Evolutionary conservation across 805 yeast genomes (phyloP), one percentile per base, ranked within the genome.

Genomic region (Tetrapisispora phaffii): DNA sequence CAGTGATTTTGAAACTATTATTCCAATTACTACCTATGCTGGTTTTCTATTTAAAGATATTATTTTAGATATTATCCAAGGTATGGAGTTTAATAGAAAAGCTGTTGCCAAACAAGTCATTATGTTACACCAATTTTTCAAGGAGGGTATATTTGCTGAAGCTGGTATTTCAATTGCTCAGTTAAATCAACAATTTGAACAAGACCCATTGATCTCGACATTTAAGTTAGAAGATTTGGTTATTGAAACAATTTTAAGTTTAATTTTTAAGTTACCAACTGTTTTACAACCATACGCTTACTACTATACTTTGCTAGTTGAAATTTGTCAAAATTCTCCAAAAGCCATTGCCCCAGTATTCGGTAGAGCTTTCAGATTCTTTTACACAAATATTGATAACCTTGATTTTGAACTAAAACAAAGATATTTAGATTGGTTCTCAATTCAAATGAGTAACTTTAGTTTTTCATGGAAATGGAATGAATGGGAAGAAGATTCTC

Each of bases 401-500:
- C 67, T 88, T 44, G 96, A 90, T 59, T 79, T 79, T 55, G 96
- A 88, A 63, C 68, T 85, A 44, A 75, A 80, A 51, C 72, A 77
- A 48, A 71, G 89, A 48, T 84, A 77, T 52, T 70, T 86, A 55
- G 90, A 85, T 63, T 93, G 97, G 97, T 81, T 94, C 70, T 74
- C 95, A 1, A 81, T 85, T 45, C 98, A 93, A 65, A 76, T 93
- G 62, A 84, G 95, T 56, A 93, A 90, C 60, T 93, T 90, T 63
- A 88, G 84, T 46, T 93, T 86, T 66, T 85, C 89, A 32, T 93
- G 99, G 99, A 87, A 88, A 59, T 93, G 98, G 98, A 79, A 77
- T 50, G 97, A 89, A 63, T 93, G 98, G 98, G 77, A 74, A 23
- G 66, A 63, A 2, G 85, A 80, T 55, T 72, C 81, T 0, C 55